These are phyloP conservation scores for Linnemannia schmuckeri DNA, from an alignment of 192 early-diverging fungal species.

Conservation along the genomic window DNA sequence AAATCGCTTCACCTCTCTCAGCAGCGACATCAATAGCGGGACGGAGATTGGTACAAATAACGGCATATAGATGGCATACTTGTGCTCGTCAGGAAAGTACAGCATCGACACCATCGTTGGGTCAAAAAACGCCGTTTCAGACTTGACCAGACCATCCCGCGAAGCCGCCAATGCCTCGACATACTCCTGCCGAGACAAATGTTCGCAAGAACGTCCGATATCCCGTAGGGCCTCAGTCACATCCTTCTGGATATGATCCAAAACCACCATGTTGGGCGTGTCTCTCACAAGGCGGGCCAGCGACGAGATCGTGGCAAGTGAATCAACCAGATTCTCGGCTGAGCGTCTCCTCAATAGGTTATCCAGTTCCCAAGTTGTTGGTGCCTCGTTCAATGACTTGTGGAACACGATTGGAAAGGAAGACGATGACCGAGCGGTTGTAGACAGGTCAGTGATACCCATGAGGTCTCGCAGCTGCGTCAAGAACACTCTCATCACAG, in stretches of 20 bases:
- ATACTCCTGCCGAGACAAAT: constrained; percentile 56
- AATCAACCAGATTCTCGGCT: constrained; percentile 78
- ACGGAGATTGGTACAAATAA: constrained; percentile 91
- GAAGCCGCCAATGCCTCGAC: constrained; percentile 69
- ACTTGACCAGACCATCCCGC: constrained; percentile 70
- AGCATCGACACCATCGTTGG: constrained; percentile 97
- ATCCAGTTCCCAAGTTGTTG: constrained; percentile 90
- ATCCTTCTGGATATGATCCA: constrained; percentile 84
- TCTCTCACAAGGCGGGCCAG: constrained; percentile 81
- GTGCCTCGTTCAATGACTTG: constrained; percentile 64
- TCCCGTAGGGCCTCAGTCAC: constrained; percentile 59
- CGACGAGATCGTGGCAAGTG: constrained; percentile 84
- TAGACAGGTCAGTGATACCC: constrained; percentile 75
- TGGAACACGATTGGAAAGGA: constrained; percentile 47
- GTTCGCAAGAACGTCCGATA: constrained; percentile 38
- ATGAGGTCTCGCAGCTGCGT: constrained; percentile 86
- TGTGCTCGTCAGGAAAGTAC: constrained; percentile 99
- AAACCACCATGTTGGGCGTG: constrained; percentile 93
- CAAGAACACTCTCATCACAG: constrained; percentile 84
- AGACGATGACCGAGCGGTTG: neutral
- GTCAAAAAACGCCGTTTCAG: constrained; percentile 97
- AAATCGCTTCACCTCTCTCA: constrained; percentile 60
- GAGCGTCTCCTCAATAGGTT: constrained; percentile 77
- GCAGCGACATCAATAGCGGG: constrained; percentile 71
- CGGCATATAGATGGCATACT: constrained; percentile 97